These are phyloP conservation scores for Rauvolfia tetraphylla DNA, from an alignment of 257 asterid genomes.

Conservation along the genomic window DNA sequence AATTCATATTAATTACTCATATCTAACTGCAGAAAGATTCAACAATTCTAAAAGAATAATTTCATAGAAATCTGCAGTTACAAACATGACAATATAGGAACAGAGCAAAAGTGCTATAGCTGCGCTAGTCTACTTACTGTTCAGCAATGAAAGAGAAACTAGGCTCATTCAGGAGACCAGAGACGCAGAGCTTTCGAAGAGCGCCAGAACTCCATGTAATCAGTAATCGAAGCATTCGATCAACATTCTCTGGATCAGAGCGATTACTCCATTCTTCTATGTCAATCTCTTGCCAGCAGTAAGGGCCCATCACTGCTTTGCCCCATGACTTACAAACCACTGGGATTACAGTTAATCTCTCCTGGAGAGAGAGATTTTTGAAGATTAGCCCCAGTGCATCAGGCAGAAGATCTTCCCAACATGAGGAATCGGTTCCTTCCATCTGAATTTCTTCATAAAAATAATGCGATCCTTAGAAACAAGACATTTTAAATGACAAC, in stretches of 20 bases:
- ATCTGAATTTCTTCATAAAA: conserved; percentile 16
- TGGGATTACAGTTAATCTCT: conserved; percentile 36
- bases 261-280: conserved; percentile 41
- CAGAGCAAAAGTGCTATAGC: neutral
- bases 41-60: neutral
- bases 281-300: conserved; percentile 50
- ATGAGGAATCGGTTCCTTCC: conserved; percentile 26
- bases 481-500: neutral
- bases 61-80: neutral
- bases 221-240: conserved; percentile 34
- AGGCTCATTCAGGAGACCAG: conserved; percentile 26
- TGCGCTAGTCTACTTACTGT: conserved; percentile 25
- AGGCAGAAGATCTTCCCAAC: conserved; percentile 41
- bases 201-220: conserved; percentile 33
- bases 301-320: conserved; percentile 34
- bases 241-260: conserved; percentile 16
- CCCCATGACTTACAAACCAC: conserved; percentile 42
- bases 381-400: conserved; percentile 42
- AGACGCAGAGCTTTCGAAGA: conserved; percentile 25
- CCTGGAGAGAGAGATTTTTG: conserved; percentile 36
- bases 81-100: neutral
- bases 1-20: neutral
- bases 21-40: neutral
- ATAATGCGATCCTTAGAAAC: neutral
- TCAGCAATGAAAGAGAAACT: conserved; percentile 32